These are phyloP conservation scores for Cadophora gregata DNA, from an alignment of 2,329 filamentous ascomycete genomes.

Conservation along the genomic window DNA sequence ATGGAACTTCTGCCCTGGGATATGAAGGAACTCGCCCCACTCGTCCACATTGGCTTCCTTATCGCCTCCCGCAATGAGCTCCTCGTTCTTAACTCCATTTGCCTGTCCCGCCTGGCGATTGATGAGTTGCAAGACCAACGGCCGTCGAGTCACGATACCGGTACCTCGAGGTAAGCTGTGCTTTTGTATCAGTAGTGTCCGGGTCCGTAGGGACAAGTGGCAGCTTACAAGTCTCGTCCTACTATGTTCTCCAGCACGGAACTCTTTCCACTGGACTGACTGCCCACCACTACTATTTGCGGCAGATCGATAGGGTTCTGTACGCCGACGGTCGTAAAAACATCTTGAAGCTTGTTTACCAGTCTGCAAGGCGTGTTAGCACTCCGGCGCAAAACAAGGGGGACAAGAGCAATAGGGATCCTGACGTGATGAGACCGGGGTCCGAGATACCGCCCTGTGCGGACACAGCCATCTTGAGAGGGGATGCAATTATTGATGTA, in stretches of 20 bases:
- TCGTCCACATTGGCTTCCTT: slow-evolving; percentile 91
- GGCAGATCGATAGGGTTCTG: slow-evolving; percentile 99
- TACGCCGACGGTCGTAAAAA: slow-evolving; percentile 96
- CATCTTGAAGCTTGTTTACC: slow-evolving; percentile 99
- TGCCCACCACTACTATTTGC: slow-evolving; percentile 97
- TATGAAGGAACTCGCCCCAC: slow-evolving; percentile 98
- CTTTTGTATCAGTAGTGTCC: slow-evolving; percentile 39
- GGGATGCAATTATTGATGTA: slow-evolving; percentile 16
- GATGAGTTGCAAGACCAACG: slow-evolving; percentile 96
- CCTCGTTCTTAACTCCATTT: slow-evolving; percentile 75
- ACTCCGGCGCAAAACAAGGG: slow-evolving; percentile 34
- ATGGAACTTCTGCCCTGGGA: slow-evolving; percentile 95
- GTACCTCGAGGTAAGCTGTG: slow-evolving; percentile 91
- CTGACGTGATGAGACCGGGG: slow-evolving; percentile 69
- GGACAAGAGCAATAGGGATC: slow-evolving; percentile 35
- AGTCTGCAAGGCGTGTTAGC: slow-evolving; percentile 58
- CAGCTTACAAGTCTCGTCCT: slow-evolving; percentile 90
- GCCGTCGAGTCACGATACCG: slow-evolving; percentile 94
- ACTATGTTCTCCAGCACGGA: slow-evolving; percentile 99
- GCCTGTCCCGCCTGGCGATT: slow-evolving; percentile 76
- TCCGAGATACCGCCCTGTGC: slow-evolving; percentile 65
- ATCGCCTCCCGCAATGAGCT: slow-evolving; percentile 71
- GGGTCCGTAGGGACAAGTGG: slow-evolving; percentile 28
- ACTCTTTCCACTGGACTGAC: slow-evolving; percentile 99
- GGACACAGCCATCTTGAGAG: slow-evolving; percentile 39